Evolutionary conservation across 805 yeast genomes (phyloP), one percentile per base, ranked within the genome.

Genomic region (Cyberlindnera petersonii): DNA sequence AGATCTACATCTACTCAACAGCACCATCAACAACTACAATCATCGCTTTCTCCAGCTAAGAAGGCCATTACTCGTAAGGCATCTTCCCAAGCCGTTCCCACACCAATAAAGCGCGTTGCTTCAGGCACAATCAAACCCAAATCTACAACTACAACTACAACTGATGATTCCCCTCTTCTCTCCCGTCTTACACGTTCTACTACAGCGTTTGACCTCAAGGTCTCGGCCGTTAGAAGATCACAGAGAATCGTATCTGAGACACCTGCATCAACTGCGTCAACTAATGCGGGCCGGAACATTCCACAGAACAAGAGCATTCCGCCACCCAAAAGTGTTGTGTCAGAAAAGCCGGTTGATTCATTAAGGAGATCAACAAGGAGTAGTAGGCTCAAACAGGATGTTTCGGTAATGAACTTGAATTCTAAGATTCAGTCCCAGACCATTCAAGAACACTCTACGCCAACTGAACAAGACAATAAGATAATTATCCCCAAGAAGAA

Each of bases 111-210:
- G 26, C 44, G 50, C 18, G 31, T 31, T 9, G 37, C 40, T 6
- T 38, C 46, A 3, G 22, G 23, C 9, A 19, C 39, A 1, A 9
- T 18, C 18, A 30, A 33, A 19, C 34, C 26, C n/a, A 42, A 24
- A 16, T 13, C 35, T 15, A 15, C 42, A 1, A 27, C 39, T 2
- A 24, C 38, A 6, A 26, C 19, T 8, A 23, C 21, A 5, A 27
- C 32, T 9, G 49, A 44, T 19, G 45, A 49, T 11, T 46, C 56
- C 3, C 53, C 53, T 4, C 23, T 53, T 9, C n/a, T 55, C 2
- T 35, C 48, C 5, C 44, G 59, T 30, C 43, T 55, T 3, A 52
- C 59, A 1, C 39, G 51, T 19, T 51, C 59, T 2, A 53, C 58
- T 2, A 47, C 57, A 1, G 40, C 57, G 9, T 52, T 40, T 11